Conservation (phyloP, 1,284 basidiomycete species). For the Phaffia rhodozyma region DNA sequence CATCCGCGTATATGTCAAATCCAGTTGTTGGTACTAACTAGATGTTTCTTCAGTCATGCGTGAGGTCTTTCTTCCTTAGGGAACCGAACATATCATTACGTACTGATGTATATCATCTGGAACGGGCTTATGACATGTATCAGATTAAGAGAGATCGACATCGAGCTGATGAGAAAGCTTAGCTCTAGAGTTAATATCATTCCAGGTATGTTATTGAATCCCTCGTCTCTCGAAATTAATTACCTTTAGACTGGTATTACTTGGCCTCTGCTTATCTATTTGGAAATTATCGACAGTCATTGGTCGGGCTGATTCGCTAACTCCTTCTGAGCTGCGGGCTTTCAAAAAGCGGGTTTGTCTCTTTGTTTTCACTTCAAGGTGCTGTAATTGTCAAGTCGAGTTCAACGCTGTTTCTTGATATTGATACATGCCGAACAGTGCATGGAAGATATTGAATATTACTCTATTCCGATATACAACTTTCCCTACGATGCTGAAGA, state of each 20-base stretch:
- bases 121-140: background rate
- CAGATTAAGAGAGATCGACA: constrained; percentile 87
- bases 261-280: background rate
- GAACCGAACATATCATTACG: no score
- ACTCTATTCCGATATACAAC: constrained; percentile 97
- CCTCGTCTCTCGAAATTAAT: no score
- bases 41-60: background rate
- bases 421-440: no score
- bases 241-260: background rate
- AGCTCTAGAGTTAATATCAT: constrained; percentile 98
- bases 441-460: constrained; percentile 32
- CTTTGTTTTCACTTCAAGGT: background rate
- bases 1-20: no score
- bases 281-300: constrained; percentile 45
- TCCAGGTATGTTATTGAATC: constrained; percentile 38
- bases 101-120: background rate
- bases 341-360: constrained; percentile 31
- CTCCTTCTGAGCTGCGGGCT: constrained; percentile 74
- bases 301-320: constrained; percentile 75
- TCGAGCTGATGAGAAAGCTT: constrained; percentile 91
- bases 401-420: background rate
- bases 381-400: background rate
- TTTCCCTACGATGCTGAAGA: constrained; percentile 99
- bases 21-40: background rate
- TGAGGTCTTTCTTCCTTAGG: background rate